Conservation (phyloP, 2,329 filamentous ascomycete genomes). For the Sporothrix globosa region DNA sequence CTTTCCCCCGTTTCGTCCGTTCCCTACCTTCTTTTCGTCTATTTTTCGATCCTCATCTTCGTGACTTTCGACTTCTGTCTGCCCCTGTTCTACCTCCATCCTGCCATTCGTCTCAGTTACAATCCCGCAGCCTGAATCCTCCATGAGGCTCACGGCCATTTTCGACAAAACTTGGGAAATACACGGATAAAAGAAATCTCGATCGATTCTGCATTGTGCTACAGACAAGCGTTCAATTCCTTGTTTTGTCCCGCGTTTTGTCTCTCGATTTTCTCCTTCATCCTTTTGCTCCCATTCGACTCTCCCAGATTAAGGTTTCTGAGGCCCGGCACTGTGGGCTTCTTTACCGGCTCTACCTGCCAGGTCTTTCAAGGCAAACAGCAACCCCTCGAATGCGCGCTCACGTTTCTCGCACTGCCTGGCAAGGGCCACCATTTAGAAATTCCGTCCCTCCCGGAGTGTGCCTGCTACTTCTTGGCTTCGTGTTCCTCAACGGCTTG, state of each 20-base stretch:
- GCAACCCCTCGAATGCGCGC: no score
- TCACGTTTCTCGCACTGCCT: neutral
- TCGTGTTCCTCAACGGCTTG: slow-evolving; percentile 3
- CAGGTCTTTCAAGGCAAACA: no score
- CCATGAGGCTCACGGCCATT: slow-evolving; percentile 15
- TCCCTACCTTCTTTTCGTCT: neutral
- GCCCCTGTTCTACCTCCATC: slow-evolving; percentile 6
- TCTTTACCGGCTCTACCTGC: no score
- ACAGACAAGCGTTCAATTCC: neutral
- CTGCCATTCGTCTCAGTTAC: slow-evolving; percentile 5
- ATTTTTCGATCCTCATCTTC: neutral
- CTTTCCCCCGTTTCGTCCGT: neutral
- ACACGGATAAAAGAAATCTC: slow-evolving; percentile 17
- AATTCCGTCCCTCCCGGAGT: neutral
- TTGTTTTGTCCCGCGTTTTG: neutral
- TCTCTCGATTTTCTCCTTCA: neutral
- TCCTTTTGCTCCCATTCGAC: neutral
- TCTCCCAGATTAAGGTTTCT: no score
- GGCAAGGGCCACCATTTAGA: neutral
- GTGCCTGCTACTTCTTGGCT: neutral
- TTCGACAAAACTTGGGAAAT: neutral
- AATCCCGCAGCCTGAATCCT: slow-evolving; percentile 19
- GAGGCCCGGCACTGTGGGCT: no score
- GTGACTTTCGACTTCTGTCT: slow-evolving; percentile 3
- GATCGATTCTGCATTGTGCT: slow-evolving; percentile 12